Evolutionary conservation across 176 grass and related monocot genomes (phyloP).

Genomic region (Cocos nucifera): DNA sequence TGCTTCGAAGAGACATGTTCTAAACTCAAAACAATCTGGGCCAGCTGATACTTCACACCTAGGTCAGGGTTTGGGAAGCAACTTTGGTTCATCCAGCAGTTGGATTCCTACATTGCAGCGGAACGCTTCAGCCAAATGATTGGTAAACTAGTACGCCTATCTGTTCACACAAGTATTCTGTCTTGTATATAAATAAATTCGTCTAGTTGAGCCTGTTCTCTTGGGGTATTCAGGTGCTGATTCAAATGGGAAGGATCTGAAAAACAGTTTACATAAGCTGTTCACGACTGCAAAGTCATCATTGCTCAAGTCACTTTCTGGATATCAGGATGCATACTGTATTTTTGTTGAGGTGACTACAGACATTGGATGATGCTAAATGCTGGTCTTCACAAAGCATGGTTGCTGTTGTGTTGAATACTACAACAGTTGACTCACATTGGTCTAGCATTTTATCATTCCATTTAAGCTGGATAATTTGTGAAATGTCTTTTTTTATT

Average conservation of each 20-base stretch:
- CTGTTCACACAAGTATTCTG: too few species aligned
- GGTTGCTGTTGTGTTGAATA: constrained; percentile 33
- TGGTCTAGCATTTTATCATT: constrained; percentile 19
- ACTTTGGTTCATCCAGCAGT: constrained; percentile 41
- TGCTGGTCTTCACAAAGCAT: constrained; percentile 32
- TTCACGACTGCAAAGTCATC: constrained; percentile 17
- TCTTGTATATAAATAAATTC: neutral
- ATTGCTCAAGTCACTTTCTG: constrained; percentile 25
- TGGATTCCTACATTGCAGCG: constrained; percentile 49
- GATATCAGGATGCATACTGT: constrained; percentile 22
- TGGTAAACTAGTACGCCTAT: too few species aligned
- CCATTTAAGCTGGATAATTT: constrained; percentile 9
- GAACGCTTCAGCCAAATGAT: constrained; percentile 55
- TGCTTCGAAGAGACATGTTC: constrained; percentile 35
- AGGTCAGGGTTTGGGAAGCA: constrained; percentile 47
- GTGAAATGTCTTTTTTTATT: constrained; percentile 23
- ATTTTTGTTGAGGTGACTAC: constrained; percentile 40
- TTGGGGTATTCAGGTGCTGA: constrained; percentile 23
- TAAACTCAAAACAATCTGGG: constrained; percentile 31
- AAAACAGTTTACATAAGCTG: neutral
- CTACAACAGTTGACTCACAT: constrained; percentile 10
- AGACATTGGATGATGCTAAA: constrained; percentile 24
- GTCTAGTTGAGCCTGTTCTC: constrained; percentile 22
- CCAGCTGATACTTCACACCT: constrained; percentile 32
- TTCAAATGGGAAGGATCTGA: constrained; percentile 13